Evolutionary conservation across 176 grass and related monocot genomes (phyloP).

Genomic region (Avena sativa): DNA sequence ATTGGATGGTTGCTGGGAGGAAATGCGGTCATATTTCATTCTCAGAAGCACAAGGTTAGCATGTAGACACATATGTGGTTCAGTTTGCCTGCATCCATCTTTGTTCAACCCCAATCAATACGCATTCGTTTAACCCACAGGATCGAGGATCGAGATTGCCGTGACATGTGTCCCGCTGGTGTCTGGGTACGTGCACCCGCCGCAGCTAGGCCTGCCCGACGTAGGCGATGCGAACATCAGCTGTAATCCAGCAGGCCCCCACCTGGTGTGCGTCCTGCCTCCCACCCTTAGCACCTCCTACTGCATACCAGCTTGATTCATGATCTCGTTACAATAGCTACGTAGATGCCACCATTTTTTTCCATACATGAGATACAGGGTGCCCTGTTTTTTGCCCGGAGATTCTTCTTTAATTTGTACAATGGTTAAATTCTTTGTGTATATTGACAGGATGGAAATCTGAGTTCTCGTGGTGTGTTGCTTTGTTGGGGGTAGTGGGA

Average conservation of each 20-base stretch:
- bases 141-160: slow-evolving; percentile 93
- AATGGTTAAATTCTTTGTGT: not conserved
- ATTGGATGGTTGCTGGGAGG: slow-evolving; percentile 99
- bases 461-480: not conserved
- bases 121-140: slow-evolving; percentile 42
- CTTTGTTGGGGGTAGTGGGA: not conserved
- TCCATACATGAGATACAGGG: not conserved
- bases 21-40: slow-evolving; percentile 75
- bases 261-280: slow-evolving; percentile 94
- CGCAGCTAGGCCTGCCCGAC: slow-evolving; percentile 79
- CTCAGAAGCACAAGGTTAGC: slow-evolving; percentile 66
- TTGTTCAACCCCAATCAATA: not conserved
- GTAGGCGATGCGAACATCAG: slow-evolving; percentile 80
- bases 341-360: not conserved
- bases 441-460: not conserved
- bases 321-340: not conserved
- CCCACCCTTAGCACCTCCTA: slow-evolving; percentile 92
- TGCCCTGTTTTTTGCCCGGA: not conserved
- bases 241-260: slow-evolving; percentile 85
- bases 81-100: not conserved
- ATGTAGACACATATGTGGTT: not conserved
- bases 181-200: slow-evolving; percentile 90
- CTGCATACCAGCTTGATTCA: slow-evolving; percentile 81
- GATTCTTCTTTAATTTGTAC: not conserved
- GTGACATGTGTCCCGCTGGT: slow-evolving; percentile 88